These are phyloP conservation scores for Penicillium sp. DNA, from an alignment of 2,329 filamentous ascomycete genomes.

Conservation along the genomic window DNA sequence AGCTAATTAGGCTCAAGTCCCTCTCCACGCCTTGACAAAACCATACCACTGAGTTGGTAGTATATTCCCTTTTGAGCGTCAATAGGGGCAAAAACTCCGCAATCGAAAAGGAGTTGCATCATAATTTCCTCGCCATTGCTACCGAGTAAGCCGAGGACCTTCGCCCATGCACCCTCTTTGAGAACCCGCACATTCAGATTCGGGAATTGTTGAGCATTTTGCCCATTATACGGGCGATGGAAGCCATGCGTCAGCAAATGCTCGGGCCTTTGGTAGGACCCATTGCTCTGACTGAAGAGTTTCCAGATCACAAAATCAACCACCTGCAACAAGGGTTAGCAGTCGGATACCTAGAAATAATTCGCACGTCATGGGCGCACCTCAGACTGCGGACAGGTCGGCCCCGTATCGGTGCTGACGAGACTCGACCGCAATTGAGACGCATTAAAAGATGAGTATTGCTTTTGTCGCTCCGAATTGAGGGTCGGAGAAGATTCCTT, in stretches of 20 bases:
- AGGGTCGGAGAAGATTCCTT: conserved; percentile 34
- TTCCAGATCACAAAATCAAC: conserved; percentile 76
- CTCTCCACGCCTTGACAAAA: neutral
- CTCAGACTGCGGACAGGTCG: conserved; percentile 61
- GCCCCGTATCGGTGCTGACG: conserved; percentile 37
- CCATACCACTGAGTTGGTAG: conserved; percentile 74
- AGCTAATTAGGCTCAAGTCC: neutral
- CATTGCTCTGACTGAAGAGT: conserved; percentile 63
- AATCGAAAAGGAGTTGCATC: conserved; percentile 72
- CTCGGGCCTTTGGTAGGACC: conserved; percentile 55
- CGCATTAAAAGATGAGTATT: conserved; percentile 64
- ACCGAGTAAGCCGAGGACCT: conserved; percentile 72
- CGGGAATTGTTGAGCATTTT: conserved; percentile 49
- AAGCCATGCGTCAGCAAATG: conserved; percentile 86
- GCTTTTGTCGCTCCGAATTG: conserved; percentile 49
- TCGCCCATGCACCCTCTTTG: conserved; percentile 71
- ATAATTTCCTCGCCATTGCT: conserved; percentile 73
- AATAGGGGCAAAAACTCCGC: conserved; percentile 70
- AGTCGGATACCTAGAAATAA: conserved; percentile 7
- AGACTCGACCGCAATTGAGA: conserved; percentile 48
- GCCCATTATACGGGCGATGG: conserved; percentile 47
- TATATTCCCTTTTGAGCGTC: conserved; percentile 63
- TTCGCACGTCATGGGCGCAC: conserved; percentile 44
- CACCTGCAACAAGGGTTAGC: conserved; percentile 52
- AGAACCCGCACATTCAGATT: conserved; percentile 71